Evolutionary conservation across 306 rosid genomes (phyloP).

Genomic region (Sindora glabra): DNA sequence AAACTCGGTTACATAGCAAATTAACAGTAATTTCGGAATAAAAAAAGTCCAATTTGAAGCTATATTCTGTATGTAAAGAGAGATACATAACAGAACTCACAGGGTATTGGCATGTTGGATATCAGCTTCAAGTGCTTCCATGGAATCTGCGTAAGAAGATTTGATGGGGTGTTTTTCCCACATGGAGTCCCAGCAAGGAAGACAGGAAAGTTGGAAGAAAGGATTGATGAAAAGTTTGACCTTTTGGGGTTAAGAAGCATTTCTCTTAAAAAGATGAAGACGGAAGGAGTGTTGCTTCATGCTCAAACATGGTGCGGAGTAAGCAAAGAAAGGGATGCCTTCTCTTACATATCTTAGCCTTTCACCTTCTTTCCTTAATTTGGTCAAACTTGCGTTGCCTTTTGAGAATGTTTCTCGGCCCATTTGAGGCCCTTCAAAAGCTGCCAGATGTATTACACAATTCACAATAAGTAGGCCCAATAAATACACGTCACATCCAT

Average conservation of each 20-base stretch:
- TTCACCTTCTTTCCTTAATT: conserved; percentile 5
- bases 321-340: conserved; percentile 65
- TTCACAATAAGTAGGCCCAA: background rate
- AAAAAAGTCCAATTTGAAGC: no score
- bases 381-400: conserved; percentile 6
- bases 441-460: no score
- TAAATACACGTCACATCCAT: background rate
- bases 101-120: conserved; percentile 57
- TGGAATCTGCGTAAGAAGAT: conserved; percentile 48
- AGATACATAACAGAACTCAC: conserved; percentile 25
- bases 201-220: background rate
- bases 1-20: no score
- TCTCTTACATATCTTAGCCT: conserved; percentile 12
- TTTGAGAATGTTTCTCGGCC: background rate
- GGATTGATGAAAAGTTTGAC: background rate
- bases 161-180: conserved; percentile 36
- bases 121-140: conserved; percentile 65
- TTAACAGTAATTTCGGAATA: no score
- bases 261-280: background rate
- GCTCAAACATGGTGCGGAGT: conserved; percentile 29
- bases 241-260: conserved; percentile 14
- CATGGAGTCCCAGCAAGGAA: conserved; percentile 22
- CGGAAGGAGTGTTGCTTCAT: conserved; percentile 23
- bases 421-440: no score
- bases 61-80: background rate